Evolutionary conservation across 108 stramenopile species (phyloP), one percentile per base, ranked within the genome.

Genomic region (Pseudonitzschia pungens): DNA sequence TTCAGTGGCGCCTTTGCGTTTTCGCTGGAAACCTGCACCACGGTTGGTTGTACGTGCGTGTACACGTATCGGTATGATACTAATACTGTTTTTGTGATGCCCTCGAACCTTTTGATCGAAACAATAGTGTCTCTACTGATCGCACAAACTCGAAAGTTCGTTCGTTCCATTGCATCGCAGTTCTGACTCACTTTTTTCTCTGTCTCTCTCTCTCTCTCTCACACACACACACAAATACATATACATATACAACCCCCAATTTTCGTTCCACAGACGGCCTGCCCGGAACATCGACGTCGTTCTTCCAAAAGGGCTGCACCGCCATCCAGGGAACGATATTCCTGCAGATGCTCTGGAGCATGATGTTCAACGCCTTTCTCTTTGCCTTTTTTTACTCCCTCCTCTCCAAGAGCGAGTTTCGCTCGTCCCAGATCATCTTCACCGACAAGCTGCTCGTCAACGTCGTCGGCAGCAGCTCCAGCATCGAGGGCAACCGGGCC

Each of bases 281-380:
- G 12, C 91, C 86, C 0, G 69, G 74, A 20, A 65, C 64, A 14
- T 72, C 64, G n/a, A 91, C 91, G 72, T 80, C 80, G 9, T 91
- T 92, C 81, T 95, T 95, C 75, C 81, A 92, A 41, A 54, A 54
- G 4, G 71, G 77, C 2, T 95, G 94, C 70, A 77, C 81, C 7
- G 73, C 54, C 21, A 45, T 96, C 4, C 89, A 89, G 65, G 45
- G 91, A 22, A 65, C 78, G 11, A 89, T 93, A 14, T 93, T 84
- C 74, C 66, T 87, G 43, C 89, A 93, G 73, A 93, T 93, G 92
- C 54, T 82, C 0, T 69, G 79, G 64, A 75, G 69, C 26, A 88
- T 96, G 89, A 75, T 92, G 68, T 87, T 92, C 74, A 89, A 94
- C 56, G 89, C 91, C 3, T 91, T 92, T 58, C 50, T 96, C 22